Conservation (phyloP, 2,329 filamentous ascomycete genomes). For the Aspergillus thermomutatus region DNA sequence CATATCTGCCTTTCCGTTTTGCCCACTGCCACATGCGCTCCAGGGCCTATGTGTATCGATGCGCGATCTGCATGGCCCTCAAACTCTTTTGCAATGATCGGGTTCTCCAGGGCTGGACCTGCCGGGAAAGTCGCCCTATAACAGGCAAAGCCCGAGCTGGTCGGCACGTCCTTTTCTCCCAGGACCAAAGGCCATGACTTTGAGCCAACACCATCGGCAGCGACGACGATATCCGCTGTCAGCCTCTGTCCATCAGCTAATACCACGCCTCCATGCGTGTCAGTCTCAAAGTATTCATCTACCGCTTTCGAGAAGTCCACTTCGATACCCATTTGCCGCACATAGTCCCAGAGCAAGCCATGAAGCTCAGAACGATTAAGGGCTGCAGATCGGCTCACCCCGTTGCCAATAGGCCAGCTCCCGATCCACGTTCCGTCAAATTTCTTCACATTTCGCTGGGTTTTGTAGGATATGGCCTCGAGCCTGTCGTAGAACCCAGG, state of each 20-base stretch:
- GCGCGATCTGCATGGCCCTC: not conserved
- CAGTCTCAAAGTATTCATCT: constrained; percentile 1
- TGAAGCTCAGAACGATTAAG: constrained; percentile 3
- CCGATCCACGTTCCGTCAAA: constrained; percentile 3
- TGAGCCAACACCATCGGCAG: constrained; percentile 4
- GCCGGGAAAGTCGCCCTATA: constrained; percentile 3
- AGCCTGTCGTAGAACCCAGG: not conserved
- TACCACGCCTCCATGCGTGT: not conserved
- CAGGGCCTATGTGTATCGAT: not conserved
- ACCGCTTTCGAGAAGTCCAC: not conserved
- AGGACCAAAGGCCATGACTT: constrained; percentile 2
- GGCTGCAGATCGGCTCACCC: not conserved
- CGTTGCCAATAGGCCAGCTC: not conserved
- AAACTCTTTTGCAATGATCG: constrained; percentile 1
- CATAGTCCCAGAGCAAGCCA: constrained; percentile 1
- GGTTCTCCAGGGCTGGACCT: not conserved
- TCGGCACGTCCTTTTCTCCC: not conserved
- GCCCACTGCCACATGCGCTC: not conserved
- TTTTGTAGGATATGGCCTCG: not conserved
- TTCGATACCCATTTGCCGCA: not conserved
- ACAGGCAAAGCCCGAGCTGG: constrained; percentile 2
- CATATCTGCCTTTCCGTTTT: not conserved
- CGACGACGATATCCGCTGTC: constrained; percentile 3
- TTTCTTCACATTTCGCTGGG: not conserved
- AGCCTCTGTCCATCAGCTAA: not conserved